Evolutionary conservation across 257 asterid species (phyloP).

Genomic region (Leptodermis oblonga): DNA sequence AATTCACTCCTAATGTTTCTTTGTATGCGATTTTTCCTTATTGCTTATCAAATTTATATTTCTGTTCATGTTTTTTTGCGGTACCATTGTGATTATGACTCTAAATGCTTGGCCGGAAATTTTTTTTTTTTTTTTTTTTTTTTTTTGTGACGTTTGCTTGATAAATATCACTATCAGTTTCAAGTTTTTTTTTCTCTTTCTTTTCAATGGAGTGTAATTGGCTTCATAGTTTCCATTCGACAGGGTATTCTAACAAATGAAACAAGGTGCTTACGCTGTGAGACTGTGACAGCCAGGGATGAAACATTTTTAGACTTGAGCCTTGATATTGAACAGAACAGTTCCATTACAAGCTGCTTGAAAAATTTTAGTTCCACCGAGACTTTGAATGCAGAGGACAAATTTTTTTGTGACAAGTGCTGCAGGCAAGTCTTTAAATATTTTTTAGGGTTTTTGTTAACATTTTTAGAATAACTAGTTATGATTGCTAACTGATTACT

Average conservation of each 20-base stretch:
- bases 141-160: background rate
- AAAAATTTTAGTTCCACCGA: slow-evolving; percentile 92
- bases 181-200: background rate
- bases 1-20: background rate
- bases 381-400: slow-evolving; percentile 82
- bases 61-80: background rate
- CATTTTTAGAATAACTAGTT: background rate
- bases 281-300: slow-evolving; percentile 93
- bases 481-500: background rate
- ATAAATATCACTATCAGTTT: background rate
- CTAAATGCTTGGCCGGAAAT: background rate
- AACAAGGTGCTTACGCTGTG: slow-evolving; percentile 82
- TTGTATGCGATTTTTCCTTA: background rate
- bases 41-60: background rate
- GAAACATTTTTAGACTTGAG: slow-evolving; percentile 87
- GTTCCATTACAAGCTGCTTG: slow-evolving; percentile 94
- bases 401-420: slow-evolving; percentile 85
- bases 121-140: background rate
- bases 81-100: background rate
- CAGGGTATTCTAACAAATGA: slow-evolving; percentile 92
- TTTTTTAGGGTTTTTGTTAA: background rate
- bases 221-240: slow-evolving; percentile 10
- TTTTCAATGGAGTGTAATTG: slow-evolving; percentile 5
- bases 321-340: slow-evolving; percentile 92
- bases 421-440: slow-evolving; percentile 55